These are phyloP conservation scores for Yamadazyma phyllophila DNA, from an alignment of 805 yeast genomes.

Conservation along the genomic window DNA sequence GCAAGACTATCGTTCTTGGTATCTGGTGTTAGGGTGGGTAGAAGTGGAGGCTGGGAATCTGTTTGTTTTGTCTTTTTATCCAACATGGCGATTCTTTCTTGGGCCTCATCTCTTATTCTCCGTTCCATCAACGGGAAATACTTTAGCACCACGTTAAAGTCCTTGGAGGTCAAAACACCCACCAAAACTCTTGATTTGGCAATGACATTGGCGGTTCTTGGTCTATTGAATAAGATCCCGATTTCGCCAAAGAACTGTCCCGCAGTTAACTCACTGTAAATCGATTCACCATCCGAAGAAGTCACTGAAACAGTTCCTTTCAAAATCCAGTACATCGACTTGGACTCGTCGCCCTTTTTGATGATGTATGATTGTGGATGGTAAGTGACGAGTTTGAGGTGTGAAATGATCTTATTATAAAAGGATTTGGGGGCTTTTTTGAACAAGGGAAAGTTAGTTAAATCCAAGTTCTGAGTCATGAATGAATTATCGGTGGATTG, in stretches of 20 bases:
- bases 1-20: background rate
- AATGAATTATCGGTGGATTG: slow-evolving; percentile 19
- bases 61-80: slow-evolving; percentile 50
- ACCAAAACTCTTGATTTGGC: slow-evolving; percentile 64
- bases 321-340: slow-evolving; percentile 77
- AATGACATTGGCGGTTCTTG: slow-evolving; percentile 76
- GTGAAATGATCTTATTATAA: slow-evolving; percentile 56
- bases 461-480: slow-evolving; percentile 20
- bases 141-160: slow-evolving; percentile 56
- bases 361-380: slow-evolving; percentile 70
- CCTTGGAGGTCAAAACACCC: slow-evolving; percentile 66
- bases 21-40: background rate
- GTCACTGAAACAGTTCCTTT: slow-evolving; percentile 77
- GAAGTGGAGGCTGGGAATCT: background rate
- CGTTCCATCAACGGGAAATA: slow-evolving; percentile 66
- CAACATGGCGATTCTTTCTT: slow-evolving; percentile 69
- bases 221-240: slow-evolving; percentile 71
- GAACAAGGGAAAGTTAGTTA: slow-evolving; percentile 52
- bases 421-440: slow-evolving; percentile 65
- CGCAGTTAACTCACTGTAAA: slow-evolving; percentile 64
- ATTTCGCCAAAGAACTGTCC: slow-evolving; percentile 80
- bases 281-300: slow-evolving; percentile 72
- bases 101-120: slow-evolving; percentile 74
- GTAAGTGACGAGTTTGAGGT: slow-evolving; percentile 56
- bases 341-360: slow-evolving; percentile 68